Conservation (phyloP, 2,329 filamentous ascomycete genomes). For the Calonectria naviculata region DNA sequence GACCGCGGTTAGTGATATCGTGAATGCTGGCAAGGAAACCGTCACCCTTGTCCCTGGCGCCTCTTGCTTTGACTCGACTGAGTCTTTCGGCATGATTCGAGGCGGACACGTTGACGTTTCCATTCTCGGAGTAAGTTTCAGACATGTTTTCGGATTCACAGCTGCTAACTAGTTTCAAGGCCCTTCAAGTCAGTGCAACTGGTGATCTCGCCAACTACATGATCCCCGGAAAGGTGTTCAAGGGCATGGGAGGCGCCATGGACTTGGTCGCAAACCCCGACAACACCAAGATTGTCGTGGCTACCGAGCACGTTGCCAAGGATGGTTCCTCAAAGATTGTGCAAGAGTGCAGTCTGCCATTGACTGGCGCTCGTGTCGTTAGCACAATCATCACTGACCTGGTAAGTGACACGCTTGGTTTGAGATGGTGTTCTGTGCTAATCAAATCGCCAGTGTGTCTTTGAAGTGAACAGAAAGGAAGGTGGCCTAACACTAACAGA, state of each 20-base stretch:
- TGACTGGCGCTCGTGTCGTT: slow-evolving; percentile 75
- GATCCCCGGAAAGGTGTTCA: slow-evolving; percentile 88
- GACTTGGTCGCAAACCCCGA: slow-evolving; percentile 78
- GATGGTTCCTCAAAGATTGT: slow-evolving; percentile 76
- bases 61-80: slow-evolving; percentile 80
- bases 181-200: slow-evolving; percentile 81
- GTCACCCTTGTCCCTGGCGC: slow-evolving; percentile 83
- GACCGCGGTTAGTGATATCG: slow-evolving; percentile 66
- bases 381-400: slow-evolving; percentile 81
- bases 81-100: slow-evolving; percentile 90
- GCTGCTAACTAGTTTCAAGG: slow-evolving; percentile 43
- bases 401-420: slow-evolving; percentile 55
- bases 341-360: slow-evolving; percentile 69
- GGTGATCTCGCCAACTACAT: slow-evolving; percentile 92
- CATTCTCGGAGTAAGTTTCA: slow-evolving; percentile 73
- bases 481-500: slow-evolving; percentile 76
- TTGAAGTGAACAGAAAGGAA: slow-evolving; percentile 72
- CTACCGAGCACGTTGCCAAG: slow-evolving; percentile 77
- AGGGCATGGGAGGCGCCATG: slow-evolving; percentile 88
- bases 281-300: slow-evolving; percentile 77
- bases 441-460: slow-evolving; percentile 66
- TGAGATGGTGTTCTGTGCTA: slow-evolving; percentile 5
- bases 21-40: slow-evolving; percentile 91
- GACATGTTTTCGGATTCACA: not conserved
- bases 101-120: slow-evolving; percentile 87